Evolutionary conservation across 2,329 filamentous ascomycete genomes (phyloP).

Genomic region (Colletotrichum lupini): DNA sequence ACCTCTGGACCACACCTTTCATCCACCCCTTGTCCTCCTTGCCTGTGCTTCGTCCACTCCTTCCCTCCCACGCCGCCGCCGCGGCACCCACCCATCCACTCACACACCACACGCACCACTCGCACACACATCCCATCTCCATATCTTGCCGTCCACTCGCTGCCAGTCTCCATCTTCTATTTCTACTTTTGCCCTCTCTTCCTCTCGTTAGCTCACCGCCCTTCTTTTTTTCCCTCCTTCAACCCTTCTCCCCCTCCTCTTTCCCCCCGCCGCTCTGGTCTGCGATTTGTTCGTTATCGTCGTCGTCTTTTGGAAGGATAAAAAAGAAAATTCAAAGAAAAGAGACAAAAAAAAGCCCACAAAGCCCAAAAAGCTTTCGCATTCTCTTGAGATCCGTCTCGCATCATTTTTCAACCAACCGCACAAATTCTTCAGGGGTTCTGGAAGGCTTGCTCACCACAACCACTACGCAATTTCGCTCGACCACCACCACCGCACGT

Average conservation of each 20-base stretch:
- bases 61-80: constrained; percentile 5
- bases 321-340: constrained; percentile 21
- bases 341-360: constrained; percentile 6
- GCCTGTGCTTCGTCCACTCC: constrained; percentile 28
- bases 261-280: constrained; percentile 40
- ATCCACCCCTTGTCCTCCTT: background rate
- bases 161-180: constrained; percentile 45
- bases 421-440: constrained; percentile 19
- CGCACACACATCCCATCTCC: constrained; percentile 41
- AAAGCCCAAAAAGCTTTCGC: constrained; percentile 13
- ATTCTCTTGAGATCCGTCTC: constrained; percentile 36
- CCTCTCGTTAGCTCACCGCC: constrained; percentile 43
- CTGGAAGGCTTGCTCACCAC: constrained; percentile 32
- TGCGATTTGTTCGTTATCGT: constrained; percentile 43
- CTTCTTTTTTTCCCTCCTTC: constrained; percentile 46
- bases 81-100: constrained; percentile 24
- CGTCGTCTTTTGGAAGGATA: constrained; percentile 35
- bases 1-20: background rate
- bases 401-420: constrained; percentile 33
- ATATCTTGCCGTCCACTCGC: constrained; percentile 38
- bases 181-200: constrained; percentile 43
- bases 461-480: constrained; percentile 22
- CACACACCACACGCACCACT: constrained; percentile 39
- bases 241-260: constrained; percentile 39
- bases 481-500: constrained; percentile 14